phyloP scores from a whole-genome alignment of 306 rosid genomes.

The Alnus rubra region DNA sequence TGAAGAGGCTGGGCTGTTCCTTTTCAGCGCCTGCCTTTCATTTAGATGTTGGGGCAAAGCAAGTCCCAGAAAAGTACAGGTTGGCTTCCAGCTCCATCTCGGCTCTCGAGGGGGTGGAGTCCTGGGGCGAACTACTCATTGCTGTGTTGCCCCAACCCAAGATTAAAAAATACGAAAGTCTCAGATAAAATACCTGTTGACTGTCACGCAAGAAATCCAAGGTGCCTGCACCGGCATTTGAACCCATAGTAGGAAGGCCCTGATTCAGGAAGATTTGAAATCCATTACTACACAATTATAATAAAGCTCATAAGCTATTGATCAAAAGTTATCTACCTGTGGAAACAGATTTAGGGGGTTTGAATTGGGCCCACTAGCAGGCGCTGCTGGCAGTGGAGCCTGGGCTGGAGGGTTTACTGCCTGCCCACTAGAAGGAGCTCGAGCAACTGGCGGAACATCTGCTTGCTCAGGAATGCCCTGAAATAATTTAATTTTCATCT shows the following conservation, averaged over 20 bases:
- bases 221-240: constrained; percentile 76
- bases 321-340: constrained; percentile 47
- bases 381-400: constrained; percentile 59
- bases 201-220: constrained; percentile 90
- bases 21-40: constrained; percentile 10
- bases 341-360: constrained; percentile 94
- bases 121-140: constrained; percentile 7
- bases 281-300: constrained; percentile 4
- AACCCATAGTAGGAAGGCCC: constrained; percentile 77
- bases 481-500: neutral
- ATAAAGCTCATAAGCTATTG: constrained; percentile 6
- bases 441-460: constrained; percentile 62
- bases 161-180: neutral
- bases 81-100: constrained; percentile 17
- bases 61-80: constrained; percentile 19
- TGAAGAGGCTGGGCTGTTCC: constrained; percentile 6
- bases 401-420: constrained; percentile 50
- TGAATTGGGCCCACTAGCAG: constrained; percentile 79
- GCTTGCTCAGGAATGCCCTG: constrained; percentile 97
- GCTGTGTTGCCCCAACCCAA: neutral
- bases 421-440: constrained; percentile 50
- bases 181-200: constrained; percentile 54
- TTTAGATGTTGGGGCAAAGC: constrained; percentile 20
- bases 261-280: constrained; percentile 37
- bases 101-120: constrained; percentile 6